phyloP scores from a whole-genome alignment of 176 grass and related monocot species.

The Phragmites australis region DNA sequence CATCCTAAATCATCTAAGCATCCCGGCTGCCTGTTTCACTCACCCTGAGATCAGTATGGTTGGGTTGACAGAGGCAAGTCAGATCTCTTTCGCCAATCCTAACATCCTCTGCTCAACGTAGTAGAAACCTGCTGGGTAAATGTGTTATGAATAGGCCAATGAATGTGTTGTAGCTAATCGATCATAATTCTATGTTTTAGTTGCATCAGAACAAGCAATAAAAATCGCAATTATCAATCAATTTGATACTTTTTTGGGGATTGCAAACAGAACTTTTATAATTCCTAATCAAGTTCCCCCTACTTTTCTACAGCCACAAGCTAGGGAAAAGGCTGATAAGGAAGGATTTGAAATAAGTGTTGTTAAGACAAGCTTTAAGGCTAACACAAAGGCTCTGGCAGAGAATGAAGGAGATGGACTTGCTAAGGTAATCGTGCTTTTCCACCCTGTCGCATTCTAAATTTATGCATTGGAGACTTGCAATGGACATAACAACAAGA shows the following conservation, averaged over 20 bases:
- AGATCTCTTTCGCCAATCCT: constrained; percentile 29
- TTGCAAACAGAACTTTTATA: neutral
- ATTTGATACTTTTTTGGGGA: neutral
- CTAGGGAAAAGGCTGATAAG: constrained; percentile 78
- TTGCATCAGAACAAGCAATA: neutral
- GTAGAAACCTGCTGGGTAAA: neutral
- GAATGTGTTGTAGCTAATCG: no score
- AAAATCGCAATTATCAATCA: neutral
- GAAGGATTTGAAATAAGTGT: constrained; percentile 73
- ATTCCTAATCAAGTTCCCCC: neutral
- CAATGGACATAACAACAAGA: neutral
- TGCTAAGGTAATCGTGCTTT: constrained; percentile 54
- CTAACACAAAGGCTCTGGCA: constrained; percentile 87
- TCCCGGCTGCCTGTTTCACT: constrained; percentile 89
- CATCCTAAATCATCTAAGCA: constrained; percentile 86
- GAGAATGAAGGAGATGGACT: constrained; percentile 92
- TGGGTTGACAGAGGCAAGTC: constrained; percentile 79
- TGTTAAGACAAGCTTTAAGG: constrained; percentile 92
- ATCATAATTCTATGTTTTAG: neutral
- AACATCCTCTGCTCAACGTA: constrained; percentile 6
- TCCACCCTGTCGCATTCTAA: neutral
- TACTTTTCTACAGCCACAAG: constrained; percentile 75
- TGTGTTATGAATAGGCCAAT: neutral
- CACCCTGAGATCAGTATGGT: constrained; percentile 96
- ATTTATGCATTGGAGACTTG: neutral